Base-by-base conservation (phyloP, 148 eudicot genomes). In the Agrostemma githago region DNA sequence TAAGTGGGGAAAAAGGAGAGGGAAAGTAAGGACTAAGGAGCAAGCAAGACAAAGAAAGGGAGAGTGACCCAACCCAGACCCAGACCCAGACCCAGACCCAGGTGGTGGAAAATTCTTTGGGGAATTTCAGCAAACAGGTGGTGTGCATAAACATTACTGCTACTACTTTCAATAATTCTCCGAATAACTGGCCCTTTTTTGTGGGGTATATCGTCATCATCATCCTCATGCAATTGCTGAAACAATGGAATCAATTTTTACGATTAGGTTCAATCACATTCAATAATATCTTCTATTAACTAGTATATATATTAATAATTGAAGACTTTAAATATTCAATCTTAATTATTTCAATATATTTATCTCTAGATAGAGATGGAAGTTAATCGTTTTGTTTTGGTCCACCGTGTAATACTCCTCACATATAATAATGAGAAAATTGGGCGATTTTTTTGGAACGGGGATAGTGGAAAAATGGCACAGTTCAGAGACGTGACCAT, bases 91-190 rank as follows among this genome's bases (percentile, higher is more conserved):
- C 3, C 16, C 4, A 5, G 40, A 8, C 2, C 20, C 5, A 54
- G 26, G n/a, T 77, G 61, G 78, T 51, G 65, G 66, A 76, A 64
- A 62, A 74, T 72, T 78, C 79, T 70, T 82, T 83, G 83, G 69
- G 83, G 77, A 76, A 74, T 84, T 84, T 86, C 82, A 76, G 81
- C 83, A 76, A 87, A 84, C 85, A 81, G 76, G 71, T 88, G 72
- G 83, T 78, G 79, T 81, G 73, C 86, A 91, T 71, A 81, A 44
- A 76, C 83, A 77, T 66, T 56, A 62, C 34, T 26, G 1, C 34
- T 26, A 0, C 34, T 26, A 26, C 77, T 75, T 79, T 78, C 81
- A 65, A 69, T 67, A 21, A 76, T 76, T 79, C 83, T 74, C 81
- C 84, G 85, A 82, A 84, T 76, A 73, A 72, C 17, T 65, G 71